phyloP scores from a whole-genome alignment of 305 asterid species.

The Caryopteris hybrid region DNA sequence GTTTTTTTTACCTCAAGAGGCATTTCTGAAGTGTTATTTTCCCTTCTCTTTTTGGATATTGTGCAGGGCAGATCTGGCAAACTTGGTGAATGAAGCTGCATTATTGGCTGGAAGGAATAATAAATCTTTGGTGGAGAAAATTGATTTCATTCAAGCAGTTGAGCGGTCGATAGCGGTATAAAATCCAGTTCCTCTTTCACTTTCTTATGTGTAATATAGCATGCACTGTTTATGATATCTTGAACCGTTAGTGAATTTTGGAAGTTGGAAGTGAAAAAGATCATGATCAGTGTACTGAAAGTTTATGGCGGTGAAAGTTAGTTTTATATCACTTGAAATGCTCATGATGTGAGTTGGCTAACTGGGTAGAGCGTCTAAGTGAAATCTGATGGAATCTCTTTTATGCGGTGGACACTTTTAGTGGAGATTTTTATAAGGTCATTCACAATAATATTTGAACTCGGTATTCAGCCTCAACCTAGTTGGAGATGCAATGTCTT shows the following conservation, averaged over 20 bases:
- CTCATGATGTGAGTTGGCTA: not conserved
- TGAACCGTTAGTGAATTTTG: conserved; percentile 3
- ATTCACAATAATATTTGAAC: not conserved
- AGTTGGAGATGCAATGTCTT: not conserved
- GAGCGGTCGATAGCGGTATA: conserved; percentile 97
- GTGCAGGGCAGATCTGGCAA: conserved; percentile 97
- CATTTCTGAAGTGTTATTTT: conserved; percentile 13
- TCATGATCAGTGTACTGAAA: not conserved
- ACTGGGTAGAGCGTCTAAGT: conserved; percentile 2
- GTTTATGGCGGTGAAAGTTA: not conserved
- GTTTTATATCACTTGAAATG: not conserved
- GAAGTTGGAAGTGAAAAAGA: not conserved
- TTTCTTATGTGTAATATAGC: conserved; percentile 2
- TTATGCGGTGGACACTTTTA: not conserved
- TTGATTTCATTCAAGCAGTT: conserved; percentile 90
- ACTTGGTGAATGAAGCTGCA: conserved; percentile 99
- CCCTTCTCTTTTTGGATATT: conserved; percentile 26
- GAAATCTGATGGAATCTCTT: conserved; percentile 1
- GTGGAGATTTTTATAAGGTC: not conserved
- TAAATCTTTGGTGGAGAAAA: conserved; percentile 76
- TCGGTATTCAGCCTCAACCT: not conserved
- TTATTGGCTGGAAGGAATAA: conserved; percentile 88
- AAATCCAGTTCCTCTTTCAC: conserved; percentile 13
- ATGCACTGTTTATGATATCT: no score
- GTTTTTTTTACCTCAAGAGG: conserved; percentile 9